Base-by-base conservation (phyloP, 177 flowering plant species). In the Vitis hybrid region DNA sequence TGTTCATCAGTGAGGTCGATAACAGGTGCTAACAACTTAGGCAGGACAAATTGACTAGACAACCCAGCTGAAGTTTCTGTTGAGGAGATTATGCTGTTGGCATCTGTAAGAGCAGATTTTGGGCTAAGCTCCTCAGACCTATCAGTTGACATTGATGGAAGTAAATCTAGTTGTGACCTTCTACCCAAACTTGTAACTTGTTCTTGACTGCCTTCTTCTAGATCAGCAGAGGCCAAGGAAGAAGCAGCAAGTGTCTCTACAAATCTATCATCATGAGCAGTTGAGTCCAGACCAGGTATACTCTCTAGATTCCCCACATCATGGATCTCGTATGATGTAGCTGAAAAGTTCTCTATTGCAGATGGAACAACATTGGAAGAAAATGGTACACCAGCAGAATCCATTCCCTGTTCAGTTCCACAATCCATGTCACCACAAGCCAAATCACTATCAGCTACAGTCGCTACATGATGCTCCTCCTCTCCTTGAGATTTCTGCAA, bases 11-110 rank as follows among this genome's bases (percentile, higher is more conserved):
- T 65, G 57, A 96, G 88, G 75, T 69, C 51, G 12, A 93, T 72
- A 64, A 89, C 87, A 69, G 97, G 97, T 55, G 96, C 97, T 65
- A 89, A 79, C 81, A 93, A 85, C 84, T 89, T 96, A 15, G 97
- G 98, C 72, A 96, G 85, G 67, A 86, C 80, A 77, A 85, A 61
- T 65, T 82, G 85, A 71, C 68, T 62, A 67, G 85, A 48, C 60
- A 84, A 70, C 33, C 60, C 74, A 65, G 74, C 70, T 62, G 94
- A 86, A 71, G 88, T 87, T 75, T 89, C 86, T 9, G 90, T 78
- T 60, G 90, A 82, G 70, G 87, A 73, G 18, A 75, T 64, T 49
- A 76, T 60, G 72, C 81, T 81, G 72, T 65, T 85, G 62, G 79
- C 31, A 72, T 93, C 97, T 18, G 81, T 64, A 55, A 60, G 78